Base-by-base conservation (phyloP, 371 early-diverging fungal species). In the Mortierella sp. region DNA sequence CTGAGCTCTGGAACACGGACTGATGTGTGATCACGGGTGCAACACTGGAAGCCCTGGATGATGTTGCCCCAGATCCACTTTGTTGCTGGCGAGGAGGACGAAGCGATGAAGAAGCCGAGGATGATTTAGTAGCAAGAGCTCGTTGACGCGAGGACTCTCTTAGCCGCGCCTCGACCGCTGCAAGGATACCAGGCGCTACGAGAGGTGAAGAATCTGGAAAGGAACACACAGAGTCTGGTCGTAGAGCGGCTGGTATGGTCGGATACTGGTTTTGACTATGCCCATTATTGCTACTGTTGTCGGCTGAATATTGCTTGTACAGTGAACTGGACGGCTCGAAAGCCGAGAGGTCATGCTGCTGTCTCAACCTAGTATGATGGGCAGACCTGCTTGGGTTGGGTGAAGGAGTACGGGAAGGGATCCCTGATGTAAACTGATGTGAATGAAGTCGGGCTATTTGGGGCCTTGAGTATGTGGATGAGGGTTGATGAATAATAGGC, bases 141-240 rank as follows among this genome's bases (percentile, higher is more conserved):
- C 28, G 42, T 47, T 64, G 56, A 11, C 64, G 55, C 4, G 28
- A 49, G 2, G 64, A 49, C 23, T 55, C 69, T 34, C 32, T 19
- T 47, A 69, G 47, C 39, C 69, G 32, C 11, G 69, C 69, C 32
- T 69, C 69, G 12, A 56, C 62, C 1, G 69, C 69, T 19, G 69
- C 69, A 5, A 69, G 53, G 14, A 69, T 62, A 28, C 30, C 50
- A 23, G 69, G 69, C 4, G 69, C 69, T 62, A 69, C 56, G n/a
- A 69, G n/a, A 14, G 69, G 69, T 19, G 69, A 69, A 6, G 44
- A 56, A 24, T 61, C 62, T 0, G 69, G 69, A 27, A 50, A 69
- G 17, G 51, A 56, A 21, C 51, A 51, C 5, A 52, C 52, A 4
- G 69, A 69, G n/a, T 61, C 69, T 48, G 69, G 69, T 21, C 57